Conservation (phyloP, 371 early-diverging fungal species). For the Sporodiniella umbellata region DNA sequence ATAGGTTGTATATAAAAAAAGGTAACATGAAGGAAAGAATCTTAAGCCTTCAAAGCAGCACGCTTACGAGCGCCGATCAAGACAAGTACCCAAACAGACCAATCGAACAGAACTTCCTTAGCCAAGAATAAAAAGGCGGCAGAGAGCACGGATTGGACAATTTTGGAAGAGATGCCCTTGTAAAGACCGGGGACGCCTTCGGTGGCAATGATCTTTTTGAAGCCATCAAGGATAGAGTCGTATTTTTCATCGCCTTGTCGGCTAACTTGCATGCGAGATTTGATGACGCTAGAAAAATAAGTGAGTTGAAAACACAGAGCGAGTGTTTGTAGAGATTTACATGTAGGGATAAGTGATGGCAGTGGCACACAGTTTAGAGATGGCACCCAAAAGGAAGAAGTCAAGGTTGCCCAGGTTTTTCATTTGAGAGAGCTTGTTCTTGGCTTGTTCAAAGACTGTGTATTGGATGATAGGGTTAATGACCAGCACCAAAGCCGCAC, state of each 20-base stretch:
- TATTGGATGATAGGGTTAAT: constrained; percentile 98
- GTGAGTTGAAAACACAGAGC: not conserved
- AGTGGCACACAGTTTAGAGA: constrained; percentile 93
- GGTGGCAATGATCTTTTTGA: constrained; percentile 82
- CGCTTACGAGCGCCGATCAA: constrained; percentile 47
- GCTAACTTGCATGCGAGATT: constrained; percentile 95
- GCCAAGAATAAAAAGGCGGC: constrained; percentile 92
- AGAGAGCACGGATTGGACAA: constrained; percentile 86
- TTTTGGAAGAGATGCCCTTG: constrained; percentile 92
- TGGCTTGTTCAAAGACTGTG: constrained; percentile 93
- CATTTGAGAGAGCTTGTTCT: constrained; percentile 55
- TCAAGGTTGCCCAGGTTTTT: constrained; percentile 75
- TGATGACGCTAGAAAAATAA: constrained; percentile 65
- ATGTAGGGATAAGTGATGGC: constrained; percentile 96
- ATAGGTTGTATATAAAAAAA: no score
- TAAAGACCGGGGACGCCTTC: constrained; percentile 85
- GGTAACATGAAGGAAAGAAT: no score
- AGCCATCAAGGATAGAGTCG: constrained; percentile 79
- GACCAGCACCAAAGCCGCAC: constrained; percentile 93
- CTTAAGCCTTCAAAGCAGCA: constrained; percentile 10
- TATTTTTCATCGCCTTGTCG: constrained; percentile 78
- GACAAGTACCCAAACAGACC: constrained; percentile 64
- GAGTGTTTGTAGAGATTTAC: constrained; percentile 38
- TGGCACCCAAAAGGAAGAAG: constrained; percentile 93
- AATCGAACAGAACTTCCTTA: constrained; percentile 79